phyloP scores from a whole-genome alignment of 1,284 basidiomycete species.

The Fomitiporia mediterranea region DNA sequence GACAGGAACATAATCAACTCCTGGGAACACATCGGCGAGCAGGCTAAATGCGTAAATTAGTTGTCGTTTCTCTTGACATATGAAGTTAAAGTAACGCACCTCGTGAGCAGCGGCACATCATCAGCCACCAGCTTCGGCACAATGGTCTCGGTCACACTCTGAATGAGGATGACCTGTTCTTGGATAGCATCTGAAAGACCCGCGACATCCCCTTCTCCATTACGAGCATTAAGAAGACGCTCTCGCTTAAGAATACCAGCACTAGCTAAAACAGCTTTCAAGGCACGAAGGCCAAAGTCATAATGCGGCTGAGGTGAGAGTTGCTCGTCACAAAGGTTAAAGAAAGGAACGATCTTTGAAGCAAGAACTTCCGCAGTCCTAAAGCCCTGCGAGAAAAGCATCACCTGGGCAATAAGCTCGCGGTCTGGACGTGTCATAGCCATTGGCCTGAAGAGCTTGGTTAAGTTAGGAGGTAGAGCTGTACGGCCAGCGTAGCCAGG shows the following conservation, averaged over 20 bases:
- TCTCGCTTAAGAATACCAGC: slow-evolving; percentile 98
- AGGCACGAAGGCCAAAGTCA: slow-evolving; percentile 96
- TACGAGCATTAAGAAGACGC: slow-evolving; percentile 54
- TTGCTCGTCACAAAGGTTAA: slow-evolving; percentile 97
- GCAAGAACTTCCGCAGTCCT: slow-evolving; percentile 94
- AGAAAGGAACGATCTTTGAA: slow-evolving; percentile 98
- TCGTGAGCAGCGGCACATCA: slow-evolving; percentile 91
- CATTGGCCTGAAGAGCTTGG: slow-evolving; percentile 93
- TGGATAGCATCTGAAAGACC: slow-evolving; percentile 67
- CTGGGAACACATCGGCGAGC: slow-evolving; percentile 96
- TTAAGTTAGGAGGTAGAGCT: slow-evolving; percentile 94
- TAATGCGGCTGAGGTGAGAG: slow-evolving; percentile 98
- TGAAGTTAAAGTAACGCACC: slow-evolving; percentile 43
- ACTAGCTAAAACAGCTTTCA: slow-evolving; percentile 95
- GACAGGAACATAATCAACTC: slow-evolving; percentile 86
- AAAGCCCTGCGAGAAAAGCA: slow-evolving; percentile 99
- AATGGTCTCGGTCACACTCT: slow-evolving; percentile 99
- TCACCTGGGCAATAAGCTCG: slow-evolving; percentile 98
- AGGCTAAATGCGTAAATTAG: slow-evolving; percentile 47
- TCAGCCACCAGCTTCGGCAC: slow-evolving; percentile 98
- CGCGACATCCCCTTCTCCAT: slow-evolving; percentile 38
- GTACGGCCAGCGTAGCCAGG: slow-evolving; percentile 98
- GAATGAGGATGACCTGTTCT: slow-evolving; percentile 97
- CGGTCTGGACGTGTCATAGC: slow-evolving; percentile 99
- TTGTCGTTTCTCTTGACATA: background rate